These are phyloP conservation scores for Beauveria rudraprayagi DNA, from an alignment of 2,329 filamentous ascomycete species.

Conservation along the genomic window DNA sequence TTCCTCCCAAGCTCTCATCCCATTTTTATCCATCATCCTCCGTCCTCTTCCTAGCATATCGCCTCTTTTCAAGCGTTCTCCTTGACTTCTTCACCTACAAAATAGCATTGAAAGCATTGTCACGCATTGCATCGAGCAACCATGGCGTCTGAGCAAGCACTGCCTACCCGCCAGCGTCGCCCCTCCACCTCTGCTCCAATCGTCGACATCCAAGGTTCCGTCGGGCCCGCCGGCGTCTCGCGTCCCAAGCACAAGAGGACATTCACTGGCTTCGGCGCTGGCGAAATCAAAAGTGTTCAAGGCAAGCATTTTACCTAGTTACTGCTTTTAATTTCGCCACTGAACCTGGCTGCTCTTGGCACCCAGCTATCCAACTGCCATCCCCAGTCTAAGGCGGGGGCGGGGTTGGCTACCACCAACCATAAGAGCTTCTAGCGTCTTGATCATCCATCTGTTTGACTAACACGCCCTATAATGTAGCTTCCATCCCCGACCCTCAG, in stretches of 20 bases:
- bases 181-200: conserved; percentile 78
- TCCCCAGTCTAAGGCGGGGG: conserved; percentile 1
- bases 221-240: conserved; percentile 76
- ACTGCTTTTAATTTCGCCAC: not conserved
- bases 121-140: not conserved
- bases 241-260: conserved; percentile 96
- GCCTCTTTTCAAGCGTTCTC: not conserved
- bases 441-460: not conserved
- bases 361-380: not conserved
- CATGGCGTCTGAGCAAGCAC: conserved; percentile 28
- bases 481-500: conserved; percentile 79
- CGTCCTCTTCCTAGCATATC: not conserved
- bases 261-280: conserved; percentile 84
- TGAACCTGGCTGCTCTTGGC: not conserved
- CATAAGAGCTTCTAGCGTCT: not conserved
- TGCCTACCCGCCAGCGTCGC: conserved; percentile 62
- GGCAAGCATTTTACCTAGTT: conserved; percentile 44
- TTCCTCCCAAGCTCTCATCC: not conserved
- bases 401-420: not conserved
- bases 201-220: conserved; percentile 74
- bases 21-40: not conserved
- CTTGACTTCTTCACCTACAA: not conserved
- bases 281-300: conserved; percentile 90
- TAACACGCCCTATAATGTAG: conserved; percentile 27
- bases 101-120: not conserved